These are phyloP conservation scores for Tuber calosporum DNA, from an alignment of 495 filamentous ascomycete genomes.

Conservation along the genomic window DNA sequence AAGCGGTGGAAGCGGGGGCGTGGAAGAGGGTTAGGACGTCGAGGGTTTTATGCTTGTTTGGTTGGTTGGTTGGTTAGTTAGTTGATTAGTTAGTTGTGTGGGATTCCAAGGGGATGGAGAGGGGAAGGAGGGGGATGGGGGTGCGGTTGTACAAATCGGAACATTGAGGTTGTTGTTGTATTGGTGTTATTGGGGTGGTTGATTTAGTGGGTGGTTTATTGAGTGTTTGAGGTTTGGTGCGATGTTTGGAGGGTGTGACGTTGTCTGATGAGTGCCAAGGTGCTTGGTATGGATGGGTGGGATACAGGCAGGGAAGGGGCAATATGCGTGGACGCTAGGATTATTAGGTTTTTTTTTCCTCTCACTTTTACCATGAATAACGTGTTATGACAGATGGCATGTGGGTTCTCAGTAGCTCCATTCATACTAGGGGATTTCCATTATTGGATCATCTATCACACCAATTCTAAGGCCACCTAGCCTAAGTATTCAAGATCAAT, in stretches of 20 bases:
- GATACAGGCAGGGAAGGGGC: too few species aligned
- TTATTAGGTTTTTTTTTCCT: neutral
- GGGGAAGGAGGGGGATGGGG: neutral
- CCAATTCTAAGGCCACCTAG: neutral
- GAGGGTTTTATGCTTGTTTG: constrained; percentile 62
- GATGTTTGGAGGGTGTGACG: neutral
- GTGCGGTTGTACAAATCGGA: constrained; percentile 26
- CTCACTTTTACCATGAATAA: neutral
- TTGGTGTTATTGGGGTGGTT: neutral
- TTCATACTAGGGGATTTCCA: too few species aligned
- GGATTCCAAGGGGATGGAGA: neutral
- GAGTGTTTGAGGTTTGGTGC: neutral
- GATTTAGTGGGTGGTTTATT: neutral
- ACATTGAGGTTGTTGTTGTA: constrained; percentile 19
- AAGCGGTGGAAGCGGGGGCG: constrained; percentile 59
- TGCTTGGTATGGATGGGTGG: neutral
- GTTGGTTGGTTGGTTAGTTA: constrained; percentile 9
- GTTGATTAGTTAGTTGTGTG: neutral
- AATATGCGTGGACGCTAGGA: too few species aligned
- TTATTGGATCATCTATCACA: too few species aligned
- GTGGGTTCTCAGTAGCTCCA: too few species aligned
- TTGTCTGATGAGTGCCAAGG: constrained; percentile 3
- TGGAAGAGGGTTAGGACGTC: constrained; percentile 97
- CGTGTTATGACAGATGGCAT: too few species aligned
- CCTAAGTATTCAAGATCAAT: neutral